A percentile compares a stretch with the other conserved stretches of the same genome.
Evolutionary conservation across 2,329 filamentous ascomycete genomes (phyloP).

Genomic region (Diaporthe humulicola): DNA sequence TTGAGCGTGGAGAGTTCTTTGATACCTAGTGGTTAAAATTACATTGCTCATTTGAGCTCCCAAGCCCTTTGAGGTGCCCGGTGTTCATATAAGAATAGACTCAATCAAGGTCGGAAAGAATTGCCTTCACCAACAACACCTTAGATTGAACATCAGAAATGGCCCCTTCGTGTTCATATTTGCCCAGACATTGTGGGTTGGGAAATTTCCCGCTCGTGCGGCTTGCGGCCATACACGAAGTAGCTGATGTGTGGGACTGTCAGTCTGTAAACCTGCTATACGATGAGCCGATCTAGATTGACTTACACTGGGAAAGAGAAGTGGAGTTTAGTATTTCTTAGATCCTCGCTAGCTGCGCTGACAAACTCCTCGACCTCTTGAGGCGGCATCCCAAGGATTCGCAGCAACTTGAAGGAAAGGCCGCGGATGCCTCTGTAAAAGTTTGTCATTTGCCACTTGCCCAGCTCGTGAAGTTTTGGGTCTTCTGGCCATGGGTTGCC

Average conservation of each 20-base stretch:
- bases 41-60: not conserved
- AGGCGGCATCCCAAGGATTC: not conserved
- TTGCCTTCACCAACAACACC: not conserved
- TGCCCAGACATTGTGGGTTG: not conserved
- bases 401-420: not conserved
- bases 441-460: constrained; percentile 4
- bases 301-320: constrained; percentile 5
- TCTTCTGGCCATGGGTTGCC: constrained; percentile 11
- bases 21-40: not conserved
- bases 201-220: not conserved
- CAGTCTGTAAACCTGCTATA: not conserved
- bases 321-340: not conserved
- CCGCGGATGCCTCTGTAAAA: not conserved
- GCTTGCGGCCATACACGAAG: constrained; percentile 1
- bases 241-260: not conserved
- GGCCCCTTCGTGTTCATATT: not conserved
- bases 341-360: not conserved
- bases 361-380: not conserved
- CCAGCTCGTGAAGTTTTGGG: not conserved
- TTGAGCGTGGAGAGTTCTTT: not conserved
- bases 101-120: not conserved
- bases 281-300: not conserved
- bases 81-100: not conserved
- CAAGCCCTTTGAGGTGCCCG: not conserved
- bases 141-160: no score